These are phyloP conservation scores for Coemansia sp. DNA, from an alignment of 192 early-diverging fungal species.

Conservation along the genomic window DNA sequence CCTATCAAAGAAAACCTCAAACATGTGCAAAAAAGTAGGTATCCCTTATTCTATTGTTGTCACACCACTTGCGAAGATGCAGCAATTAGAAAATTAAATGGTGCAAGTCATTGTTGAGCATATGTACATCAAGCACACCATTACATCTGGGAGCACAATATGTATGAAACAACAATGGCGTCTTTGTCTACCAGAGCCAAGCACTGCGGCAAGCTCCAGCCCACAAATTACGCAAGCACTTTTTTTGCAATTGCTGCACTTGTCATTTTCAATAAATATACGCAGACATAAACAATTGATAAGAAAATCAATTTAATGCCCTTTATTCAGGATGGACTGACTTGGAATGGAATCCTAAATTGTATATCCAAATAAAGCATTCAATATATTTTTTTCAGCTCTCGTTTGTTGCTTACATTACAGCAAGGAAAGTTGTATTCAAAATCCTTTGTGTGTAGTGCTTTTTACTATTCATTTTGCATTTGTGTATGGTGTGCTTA, in stretches of 20 bases:
- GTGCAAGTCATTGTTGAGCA: background rate
- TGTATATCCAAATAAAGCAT: slow-evolving; percentile 11
- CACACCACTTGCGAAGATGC: background rate
- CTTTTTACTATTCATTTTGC: background rate
- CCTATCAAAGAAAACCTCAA: background rate
- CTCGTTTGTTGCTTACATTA: background rate
- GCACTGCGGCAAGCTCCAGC: background rate
- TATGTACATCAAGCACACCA: background rate
- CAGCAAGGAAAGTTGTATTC: background rate
- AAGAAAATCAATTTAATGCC: background rate
- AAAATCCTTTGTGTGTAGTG: background rate
- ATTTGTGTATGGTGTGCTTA: background rate
- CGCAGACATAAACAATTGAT: background rate
- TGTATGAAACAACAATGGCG: background rate
- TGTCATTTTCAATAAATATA: background rate
- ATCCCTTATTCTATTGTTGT: background rate
- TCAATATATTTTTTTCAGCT: background rate
- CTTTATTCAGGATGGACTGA: background rate
- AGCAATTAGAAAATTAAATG: background rate
- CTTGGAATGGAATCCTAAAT: slow-evolving; percentile 26
- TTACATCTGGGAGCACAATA: slow-evolving; percentile 1
- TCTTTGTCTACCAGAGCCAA: background rate
- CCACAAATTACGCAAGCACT: background rate
- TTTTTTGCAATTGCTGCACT: background rate
- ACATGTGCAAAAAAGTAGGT: background rate